Conservation (phyloP, 2,329 filamentous ascomycete species). For the Lecanicillium sp. region DNA sequence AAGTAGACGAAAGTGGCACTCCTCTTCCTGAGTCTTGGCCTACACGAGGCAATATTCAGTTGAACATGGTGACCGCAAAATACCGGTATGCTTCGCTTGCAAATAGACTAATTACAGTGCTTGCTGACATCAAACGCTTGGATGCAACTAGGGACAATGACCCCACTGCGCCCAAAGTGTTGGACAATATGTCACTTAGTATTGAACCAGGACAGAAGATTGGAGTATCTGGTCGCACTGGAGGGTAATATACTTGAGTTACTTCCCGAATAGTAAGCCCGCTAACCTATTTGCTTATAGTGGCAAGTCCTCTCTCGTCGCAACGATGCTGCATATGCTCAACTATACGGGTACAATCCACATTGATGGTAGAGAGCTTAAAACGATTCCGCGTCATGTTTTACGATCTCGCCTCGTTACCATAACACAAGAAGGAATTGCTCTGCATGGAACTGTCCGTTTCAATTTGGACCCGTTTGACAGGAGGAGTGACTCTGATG, state of each 20-base stretch:
- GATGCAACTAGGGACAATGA: background rate
- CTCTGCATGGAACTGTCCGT: slow-evolving; percentile 11
- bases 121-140: background rate
- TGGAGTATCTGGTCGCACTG: slow-evolving; percentile 27
- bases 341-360: slow-evolving; percentile 9
- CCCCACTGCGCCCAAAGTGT: slow-evolving; percentile 12
- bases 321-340: slow-evolving; percentile 11
- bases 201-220: slow-evolving; percentile 19
- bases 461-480: slow-evolving; percentile 10
- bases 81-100: background rate
- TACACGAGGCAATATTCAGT: background rate
- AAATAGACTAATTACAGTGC: too few relatives aligned
- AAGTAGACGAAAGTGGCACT: background rate
- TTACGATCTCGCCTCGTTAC: slow-evolving; percentile 12
- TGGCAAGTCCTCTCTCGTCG: slow-evolving; percentile 16
- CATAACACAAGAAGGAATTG: slow-evolving; percentile 12
- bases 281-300: slow-evolving; percentile 1
- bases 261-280: background rate
- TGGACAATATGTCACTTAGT: slow-evolving; percentile 14
- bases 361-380: slow-evolving; percentile 11
- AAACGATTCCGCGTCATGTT: slow-evolving; percentile 9
- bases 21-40: slow-evolving; percentile 1
- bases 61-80: background rate
- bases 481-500: background rate
- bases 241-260: slow-evolving; percentile 11